phyloP scores from a whole-genome alignment of 2,329 filamentous ascomycete genomes.

The Aspergillus novofumigatus region DNA sequence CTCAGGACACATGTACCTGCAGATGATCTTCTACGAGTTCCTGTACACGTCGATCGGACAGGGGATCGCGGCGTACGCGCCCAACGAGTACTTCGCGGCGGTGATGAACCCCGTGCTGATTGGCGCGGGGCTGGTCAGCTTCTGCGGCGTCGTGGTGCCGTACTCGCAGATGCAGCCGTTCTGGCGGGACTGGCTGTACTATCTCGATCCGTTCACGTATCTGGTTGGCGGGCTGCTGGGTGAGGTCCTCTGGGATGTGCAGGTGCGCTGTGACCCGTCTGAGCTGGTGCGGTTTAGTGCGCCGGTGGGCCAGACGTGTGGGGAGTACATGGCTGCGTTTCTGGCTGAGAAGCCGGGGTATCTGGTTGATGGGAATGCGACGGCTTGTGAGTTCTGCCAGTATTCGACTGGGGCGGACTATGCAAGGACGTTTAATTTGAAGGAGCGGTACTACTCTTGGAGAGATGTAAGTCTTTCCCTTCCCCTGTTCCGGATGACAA shows the following conservation, averaged over 20 bases:
- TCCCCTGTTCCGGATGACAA: background rate
- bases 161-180: slow-evolving; percentile 36
- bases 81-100: slow-evolving; percentile 57
- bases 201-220: slow-evolving; percentile 43
- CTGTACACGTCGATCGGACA: slow-evolving; percentile 44
- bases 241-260: slow-evolving; percentile 36
- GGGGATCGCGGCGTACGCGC: slow-evolving; percentile 57
- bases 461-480: slow-evolving; percentile 28
- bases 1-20: slow-evolving; percentile 37
- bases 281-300: slow-evolving; percentile 30
- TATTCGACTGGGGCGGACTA: slow-evolving; percentile 32
- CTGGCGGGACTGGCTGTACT: slow-evolving; percentile 45
- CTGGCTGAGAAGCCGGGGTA: slow-evolving; percentile 26
- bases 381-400: slow-evolving; percentile 28
- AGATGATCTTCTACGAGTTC: slow-evolving; percentile 42
- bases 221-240: slow-evolving; percentile 38
- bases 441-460: slow-evolving; percentile 34
- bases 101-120: slow-evolving; percentile 56
- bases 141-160: slow-evolving; percentile 39
- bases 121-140: slow-evolving; percentile 39
- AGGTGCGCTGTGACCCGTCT: slow-evolving; percentile 31
- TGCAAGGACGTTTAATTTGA: slow-evolving; percentile 30
- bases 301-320: slow-evolving; percentile 28
- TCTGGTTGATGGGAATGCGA: slow-evolving; percentile 26
- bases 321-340: slow-evolving; percentile 33